Base-by-base conservation (phyloP, 495 filamentous ascomycete genomes). In the Xylaria venustula region DNA sequence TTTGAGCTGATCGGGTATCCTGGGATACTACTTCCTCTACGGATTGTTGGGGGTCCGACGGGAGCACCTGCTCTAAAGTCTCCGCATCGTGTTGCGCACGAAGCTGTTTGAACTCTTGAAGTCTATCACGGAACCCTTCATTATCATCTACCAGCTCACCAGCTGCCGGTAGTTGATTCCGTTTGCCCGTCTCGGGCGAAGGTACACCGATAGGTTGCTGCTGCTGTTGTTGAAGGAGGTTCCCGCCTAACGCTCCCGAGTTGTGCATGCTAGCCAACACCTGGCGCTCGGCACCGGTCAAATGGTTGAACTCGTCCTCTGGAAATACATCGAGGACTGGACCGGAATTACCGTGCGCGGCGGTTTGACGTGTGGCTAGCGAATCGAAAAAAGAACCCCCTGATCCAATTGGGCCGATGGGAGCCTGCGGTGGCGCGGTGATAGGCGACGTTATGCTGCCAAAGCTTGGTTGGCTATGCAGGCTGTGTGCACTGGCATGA, bases 381-480 rank as follows among this genome's bases (percentile, higher is more conserved):
- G 72, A 73, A 62, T 96, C 92, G 62, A 94, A 92, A 75, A 95
- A 93, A 48, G 85, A 84, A 12, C 63, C 53, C 44, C 63, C 60
- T 22, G 71, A 67, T 51, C 83, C 79, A 8, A 86, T 79, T 37
- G 80, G 72, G 42, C 86, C 85, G 34, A 89, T 78, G 2, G 89
- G 87, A 22, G 80, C 82, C 68, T 93, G 90, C 36, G 85, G 85
- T 1, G 89, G 86, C 66, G 91, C 90, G 6, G 83, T 87, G 58
- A 86, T 84, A 4, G 92, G 92, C n/a, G 91, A 93, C 1, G 91
- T 86, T 47, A 97, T 94, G 74, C 89, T 95, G 23, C 92, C 90
- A 66, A 92, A 95, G 73, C 93, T 96, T 11, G 93, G 92, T 72
- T 97, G 93, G 68, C 92, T 96, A 65, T 98, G 94, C 55, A 98